Evolutionary conservation across 1,284 basidiomycete genomes (phyloP), one percentile per base, ranked within the genome.

Genomic region (Ustilago hordei): DNA sequence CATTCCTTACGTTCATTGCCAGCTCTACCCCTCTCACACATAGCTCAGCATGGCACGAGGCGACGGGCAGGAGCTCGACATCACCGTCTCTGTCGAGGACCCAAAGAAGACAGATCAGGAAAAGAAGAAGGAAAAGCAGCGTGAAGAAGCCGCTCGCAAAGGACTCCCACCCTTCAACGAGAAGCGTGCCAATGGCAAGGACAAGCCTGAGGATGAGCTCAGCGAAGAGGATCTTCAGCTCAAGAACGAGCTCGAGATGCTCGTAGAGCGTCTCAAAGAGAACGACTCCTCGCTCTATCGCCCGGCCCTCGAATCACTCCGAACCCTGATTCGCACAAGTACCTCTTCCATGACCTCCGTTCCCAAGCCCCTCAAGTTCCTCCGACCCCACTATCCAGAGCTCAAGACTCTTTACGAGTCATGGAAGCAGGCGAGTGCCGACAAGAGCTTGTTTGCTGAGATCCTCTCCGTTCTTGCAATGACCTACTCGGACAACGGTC

Each of bases 301-400:
- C 31, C 93, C 96, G 34, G 95, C 96, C 19, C 90, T 99, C 36
- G 97, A 99, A 88, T 95, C 94, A 2, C 89, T 99, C 17, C 91
- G 96, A 64, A 96, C 93, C 28, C 89, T 99, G 45, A 99, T 99
- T 83, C 90, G 95, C 83, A 98, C 97, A 4, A 95, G 95, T 28
- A 99, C 97, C 4, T 96, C 94, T 23, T 98, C 95, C 8, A 98
- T 99, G 96, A 99, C 97, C n/a, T 96, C 94, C 15, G 97, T 99
- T 13, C 97, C 97, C 3, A 99, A 99, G 89, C 97, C 97, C 39
- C 90, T 99, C 75, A 99, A 99, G 88, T 99, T 99, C 88, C 90
- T 99, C 55, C 92, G 95, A 70, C 96, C 95, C 34, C 93, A 95
- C 85, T 99, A 97, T 86, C 93, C 93, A 48, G 93, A 92, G 74